Evolutionary conservation across 2,329 filamentous ascomycete genomes (phyloP).

Genomic region (Ophiostoma sp.): DNA sequence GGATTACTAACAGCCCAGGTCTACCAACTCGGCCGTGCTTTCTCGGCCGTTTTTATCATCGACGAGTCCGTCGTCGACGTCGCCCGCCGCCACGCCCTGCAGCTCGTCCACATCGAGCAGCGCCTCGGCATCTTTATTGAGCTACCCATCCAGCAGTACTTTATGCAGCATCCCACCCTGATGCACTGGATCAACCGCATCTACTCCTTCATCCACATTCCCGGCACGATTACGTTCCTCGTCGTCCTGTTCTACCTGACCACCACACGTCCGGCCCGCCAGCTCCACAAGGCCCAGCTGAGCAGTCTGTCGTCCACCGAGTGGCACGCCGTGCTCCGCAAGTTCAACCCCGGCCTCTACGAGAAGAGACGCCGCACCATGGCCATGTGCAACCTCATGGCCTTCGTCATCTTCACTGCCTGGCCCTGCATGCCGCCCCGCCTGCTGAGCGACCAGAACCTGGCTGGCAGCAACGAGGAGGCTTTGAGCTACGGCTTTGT

Average conservation of each 20-base stretch:
- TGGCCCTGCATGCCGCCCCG: conserved; percentile 52
- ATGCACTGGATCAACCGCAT: conserved; percentile 66
- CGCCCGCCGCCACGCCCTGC: conserved; percentile 62
- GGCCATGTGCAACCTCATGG: conserved; percentile 56
- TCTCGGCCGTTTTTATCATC: conserved; percentile 63
- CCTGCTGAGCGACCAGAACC: conserved; percentile 44
- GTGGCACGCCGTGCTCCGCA: background rate
- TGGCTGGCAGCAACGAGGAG: conserved; percentile 51
- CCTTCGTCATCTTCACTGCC: conserved; percentile 55
- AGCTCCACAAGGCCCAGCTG: conserved; percentile 24
- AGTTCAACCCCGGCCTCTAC: conserved; percentile 42
- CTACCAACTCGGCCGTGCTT: conserved; percentile 68
- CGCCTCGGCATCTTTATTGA: conserved; percentile 60
- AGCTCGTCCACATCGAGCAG: conserved; percentile 62
- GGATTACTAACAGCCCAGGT: conserved; percentile 42
- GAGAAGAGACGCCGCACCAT: conserved; percentile 35
- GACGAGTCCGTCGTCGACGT: conserved; percentile 59
- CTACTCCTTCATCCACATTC: conserved; percentile 75
- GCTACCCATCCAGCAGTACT: conserved; percentile 53
- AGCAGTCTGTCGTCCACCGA: background rate
- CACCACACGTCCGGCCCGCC: conserved; percentile 44
- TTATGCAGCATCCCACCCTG: conserved; percentile 45
- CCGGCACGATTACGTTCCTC: conserved; percentile 64
- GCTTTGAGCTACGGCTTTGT: conserved; percentile 57
- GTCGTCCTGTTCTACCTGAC: conserved; percentile 64